Percentiles rank a stretch among this genome's conserved stretches.
These are phyloP conservation scores for Gossypium trilobum DNA, from an alignment of 441 rosid species.

Conservation along the genomic window DNA sequence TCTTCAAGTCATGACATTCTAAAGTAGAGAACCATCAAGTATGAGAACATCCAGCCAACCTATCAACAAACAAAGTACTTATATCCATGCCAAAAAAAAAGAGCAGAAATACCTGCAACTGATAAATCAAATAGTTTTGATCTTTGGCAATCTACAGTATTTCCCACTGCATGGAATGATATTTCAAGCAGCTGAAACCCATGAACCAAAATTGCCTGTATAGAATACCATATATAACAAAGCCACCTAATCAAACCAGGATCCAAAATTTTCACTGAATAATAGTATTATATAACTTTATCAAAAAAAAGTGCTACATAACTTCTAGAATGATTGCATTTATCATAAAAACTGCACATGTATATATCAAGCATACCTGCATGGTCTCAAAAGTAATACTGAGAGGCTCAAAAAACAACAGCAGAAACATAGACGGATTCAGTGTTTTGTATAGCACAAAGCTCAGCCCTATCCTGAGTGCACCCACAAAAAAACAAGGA, in stretches of 20 bases:
- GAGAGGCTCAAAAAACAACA: slow-evolving; percentile 88
- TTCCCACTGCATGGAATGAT: slow-evolving; percentile 67
- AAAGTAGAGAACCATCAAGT: slow-evolving; percentile 5
- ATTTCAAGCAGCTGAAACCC: slow-evolving; percentile 95
- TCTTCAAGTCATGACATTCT: background rate
- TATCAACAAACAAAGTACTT: slow-evolving; percentile 4
- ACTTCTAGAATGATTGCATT: background rate
- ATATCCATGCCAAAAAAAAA: background rate
- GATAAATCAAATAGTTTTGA: slow-evolving; percentile 59
- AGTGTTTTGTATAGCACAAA: slow-evolving; percentile 46
- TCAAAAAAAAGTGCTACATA: background rate
- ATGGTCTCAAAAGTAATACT: slow-evolving; percentile 94
- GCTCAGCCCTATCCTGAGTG: slow-evolving; percentile 73
- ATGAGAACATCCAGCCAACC: slow-evolving; percentile 7
- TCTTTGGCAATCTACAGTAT: slow-evolving; percentile 50
- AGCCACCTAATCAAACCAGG: slow-evolving; percentile 9
- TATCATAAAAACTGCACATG: background rate
- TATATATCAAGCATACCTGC: slow-evolving; percentile 50
- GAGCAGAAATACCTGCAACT: slow-evolving; percentile 51
- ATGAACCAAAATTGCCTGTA: slow-evolving; percentile 82
- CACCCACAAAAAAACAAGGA: slow-evolving; percentile 13
- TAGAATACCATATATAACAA: slow-evolving; percentile 9
- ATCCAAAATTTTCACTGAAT: background rate
- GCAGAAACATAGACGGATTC: slow-evolving; percentile 60
- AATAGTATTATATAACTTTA: background rate